Conservation (phyloP, 768 basidiomycete genomes). For the Hypholoma sublateritium region DNA sequence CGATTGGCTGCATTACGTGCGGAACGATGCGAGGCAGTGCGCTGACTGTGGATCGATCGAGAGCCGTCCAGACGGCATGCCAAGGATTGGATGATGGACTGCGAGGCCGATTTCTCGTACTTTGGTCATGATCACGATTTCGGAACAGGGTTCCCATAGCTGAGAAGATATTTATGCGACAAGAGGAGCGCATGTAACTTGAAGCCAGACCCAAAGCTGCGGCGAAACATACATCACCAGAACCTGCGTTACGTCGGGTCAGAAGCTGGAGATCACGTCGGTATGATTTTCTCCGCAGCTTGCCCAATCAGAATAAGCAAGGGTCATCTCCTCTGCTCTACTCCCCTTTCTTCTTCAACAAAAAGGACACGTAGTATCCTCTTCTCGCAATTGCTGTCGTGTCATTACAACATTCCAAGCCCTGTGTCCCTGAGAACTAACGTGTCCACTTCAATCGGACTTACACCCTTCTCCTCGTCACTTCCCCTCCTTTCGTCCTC, state of each 20-base stretch:
- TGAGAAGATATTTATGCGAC: conserved; percentile 3
- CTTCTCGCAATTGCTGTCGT: conserved; percentile 13
- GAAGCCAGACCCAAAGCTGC: neutral
- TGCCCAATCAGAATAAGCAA: neutral
- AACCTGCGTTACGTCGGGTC: conserved; percentile 10
- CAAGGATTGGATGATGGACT: conserved; percentile 1
- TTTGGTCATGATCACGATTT: conserved; percentile 13
- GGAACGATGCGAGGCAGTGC: neutral
- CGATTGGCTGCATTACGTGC: neutral
- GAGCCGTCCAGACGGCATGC: conserved; percentile 11
- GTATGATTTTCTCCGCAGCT: conserved; percentile 9
- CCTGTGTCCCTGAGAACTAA: conserved; percentile 21
- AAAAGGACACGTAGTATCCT: conserved; percentile 19
- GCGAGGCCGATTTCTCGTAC: neutral
- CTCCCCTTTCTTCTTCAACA: neutral
- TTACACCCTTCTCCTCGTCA: conserved; percentile 9
- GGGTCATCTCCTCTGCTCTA: neutral
- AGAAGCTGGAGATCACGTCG: conserved; percentile 4
- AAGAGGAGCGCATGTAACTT: conserved; percentile 1
- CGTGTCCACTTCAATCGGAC: conserved; percentile 13
- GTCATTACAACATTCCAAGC: conserved; percentile 13
- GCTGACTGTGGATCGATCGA: no score
- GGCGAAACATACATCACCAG: neutral
- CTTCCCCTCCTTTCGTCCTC: neutral
- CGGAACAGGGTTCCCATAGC: conserved; percentile 11